Base-by-base conservation (phyloP, 2,329 filamentous ascomycete genomes). In the Hymenoscyphus scutula region DNA sequence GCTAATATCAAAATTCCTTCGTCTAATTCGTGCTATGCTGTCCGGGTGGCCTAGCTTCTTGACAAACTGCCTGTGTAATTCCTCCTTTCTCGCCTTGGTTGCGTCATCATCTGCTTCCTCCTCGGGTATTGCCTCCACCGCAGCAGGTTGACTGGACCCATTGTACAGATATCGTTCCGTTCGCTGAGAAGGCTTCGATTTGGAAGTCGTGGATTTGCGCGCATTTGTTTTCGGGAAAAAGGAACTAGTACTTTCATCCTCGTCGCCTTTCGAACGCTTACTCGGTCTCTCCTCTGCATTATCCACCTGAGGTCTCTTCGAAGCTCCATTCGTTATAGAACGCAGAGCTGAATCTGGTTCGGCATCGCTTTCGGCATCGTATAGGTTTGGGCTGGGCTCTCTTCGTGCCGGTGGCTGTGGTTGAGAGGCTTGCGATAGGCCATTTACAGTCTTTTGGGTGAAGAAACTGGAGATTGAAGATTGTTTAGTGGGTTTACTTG, bases 391-490 rank as follows among this genome's bases (percentile, higher is more conserved):
- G 59, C 23, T 17, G 17, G 67, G 41, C 54, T 70, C 68, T 65
- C 58, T 69, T 58, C 19, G 41, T 73, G 59, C 58, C 29, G 62
- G 48, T 17, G 57, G 37, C 51, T 62, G 61, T 25, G 62, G 54
- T 38, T 62, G 62, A 6, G 64, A 61, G 29, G 53, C 17, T 34
- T 67, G 61, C 17, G 54, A 73, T 70, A 38, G 77, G 62, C 78
- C 79, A 74, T 61, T 64, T 6, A 56, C 62, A 15, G 84, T 78
- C 63, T 83, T 88, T 15, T 85, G 86, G 0, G 86, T 84, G 74
- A 96, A 96, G 77, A 96, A 96, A 73, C 87, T 93, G 2, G 91
- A 95, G 65, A 97, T 88, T 0, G 91, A 91, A 68, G 89, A 84
- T 73, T 97, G 91, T 25, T 51, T 51, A 10, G 45, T 25, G 45